Percentiles rank a stretch among this genome's conserved stretches.
Evolutionary conservation across 2,329 filamentous ascomycete genomes (phyloP).

Genomic region (Juglanconis oblonga): DNA sequence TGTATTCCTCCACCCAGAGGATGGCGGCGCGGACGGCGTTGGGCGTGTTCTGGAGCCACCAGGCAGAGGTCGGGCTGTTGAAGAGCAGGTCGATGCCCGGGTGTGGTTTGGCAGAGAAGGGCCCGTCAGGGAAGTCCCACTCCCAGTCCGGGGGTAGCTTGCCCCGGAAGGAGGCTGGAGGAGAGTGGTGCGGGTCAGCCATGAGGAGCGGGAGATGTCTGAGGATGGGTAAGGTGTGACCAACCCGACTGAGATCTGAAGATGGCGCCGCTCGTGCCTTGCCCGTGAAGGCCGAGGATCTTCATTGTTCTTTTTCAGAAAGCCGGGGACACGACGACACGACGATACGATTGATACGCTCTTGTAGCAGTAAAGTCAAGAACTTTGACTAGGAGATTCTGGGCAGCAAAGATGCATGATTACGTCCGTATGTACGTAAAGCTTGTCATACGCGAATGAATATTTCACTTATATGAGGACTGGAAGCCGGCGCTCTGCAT

Average conservation of each 20-base stretch:
- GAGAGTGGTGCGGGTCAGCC: neutral
- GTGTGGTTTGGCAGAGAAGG: constrained; percentile 28
- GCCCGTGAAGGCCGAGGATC: constrained; percentile 36
- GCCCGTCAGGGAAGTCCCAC: constrained; percentile 35
- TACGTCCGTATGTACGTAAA: neutral
- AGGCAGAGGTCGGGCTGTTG: constrained; percentile 26
- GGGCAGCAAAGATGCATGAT: too few relatives aligned
- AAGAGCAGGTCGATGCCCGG: constrained; percentile 33
- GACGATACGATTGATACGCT: too few relatives aligned
- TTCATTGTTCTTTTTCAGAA: constrained; percentile 29
- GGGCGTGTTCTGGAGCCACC: constrained; percentile 27
- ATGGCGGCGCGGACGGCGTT: constrained; percentile 32
- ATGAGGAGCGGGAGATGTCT: neutral
- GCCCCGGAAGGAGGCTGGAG: constrained; percentile 31
- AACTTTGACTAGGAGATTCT: too few relatives aligned
- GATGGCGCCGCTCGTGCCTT: constrained; percentile 34
- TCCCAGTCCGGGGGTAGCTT: constrained; percentile 29
- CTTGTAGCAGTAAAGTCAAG: too few relatives aligned
- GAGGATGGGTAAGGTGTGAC: constrained; percentile 7
- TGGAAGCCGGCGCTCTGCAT: neutral
- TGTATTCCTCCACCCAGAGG: constrained; percentile 33
- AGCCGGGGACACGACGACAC: neutral
- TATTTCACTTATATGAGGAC: neutral
- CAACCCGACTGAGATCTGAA: constrained; percentile 35
- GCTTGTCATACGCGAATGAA: constrained; percentile 1